These are phyloP conservation scores for Lyophyllum decastes DNA, from an alignment of 768 basidiomycete species.

Conservation along the genomic window DNA sequence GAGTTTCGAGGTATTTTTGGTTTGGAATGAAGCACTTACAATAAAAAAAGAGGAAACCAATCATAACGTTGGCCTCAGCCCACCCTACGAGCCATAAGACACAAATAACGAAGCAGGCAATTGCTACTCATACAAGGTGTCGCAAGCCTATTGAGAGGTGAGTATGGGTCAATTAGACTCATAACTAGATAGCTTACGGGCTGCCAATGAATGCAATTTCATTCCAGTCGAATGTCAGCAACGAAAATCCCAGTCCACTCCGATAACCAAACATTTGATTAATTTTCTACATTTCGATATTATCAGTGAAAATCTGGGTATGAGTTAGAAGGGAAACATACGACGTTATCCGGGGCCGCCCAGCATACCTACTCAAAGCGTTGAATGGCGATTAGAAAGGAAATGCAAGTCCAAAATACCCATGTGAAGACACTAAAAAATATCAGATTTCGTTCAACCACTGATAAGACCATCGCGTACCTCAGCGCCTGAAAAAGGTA, in stretches of 20 bases:
- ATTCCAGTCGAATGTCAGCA: constrained; percentile 61
- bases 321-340: constrained; percentile 28
- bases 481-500: constrained; percentile 63
- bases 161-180: constrained; percentile 5
- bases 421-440: constrained; percentile 45
- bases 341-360: constrained; percentile 60
- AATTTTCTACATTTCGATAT: constrained; percentile 38
- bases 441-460: not conserved
- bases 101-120: not conserved
- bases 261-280: constrained; percentile 62
- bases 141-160: constrained; percentile 35
- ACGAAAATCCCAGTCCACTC: constrained; percentile 50
- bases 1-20: not conserved
- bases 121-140: constrained; percentile 42
- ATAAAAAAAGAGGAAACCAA: constrained; percentile 65
- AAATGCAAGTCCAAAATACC: constrained; percentile 28
- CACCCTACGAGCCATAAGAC: constrained; percentile 51
- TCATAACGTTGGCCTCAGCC: constrained; percentile 71
- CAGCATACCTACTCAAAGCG: constrained; percentile 53
- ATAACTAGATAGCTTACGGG: constrained; percentile 41
- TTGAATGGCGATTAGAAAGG: constrained; percentile 9
- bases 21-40: constrained; percentile 37
- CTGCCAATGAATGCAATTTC: constrained; percentile 68
- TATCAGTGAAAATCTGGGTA: not conserved
- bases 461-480: constrained; percentile 24